Evolutionary conservation across 2,329 filamentous ascomycete species (phyloP).

Genomic region (Talaromyces marneffei): DNA sequence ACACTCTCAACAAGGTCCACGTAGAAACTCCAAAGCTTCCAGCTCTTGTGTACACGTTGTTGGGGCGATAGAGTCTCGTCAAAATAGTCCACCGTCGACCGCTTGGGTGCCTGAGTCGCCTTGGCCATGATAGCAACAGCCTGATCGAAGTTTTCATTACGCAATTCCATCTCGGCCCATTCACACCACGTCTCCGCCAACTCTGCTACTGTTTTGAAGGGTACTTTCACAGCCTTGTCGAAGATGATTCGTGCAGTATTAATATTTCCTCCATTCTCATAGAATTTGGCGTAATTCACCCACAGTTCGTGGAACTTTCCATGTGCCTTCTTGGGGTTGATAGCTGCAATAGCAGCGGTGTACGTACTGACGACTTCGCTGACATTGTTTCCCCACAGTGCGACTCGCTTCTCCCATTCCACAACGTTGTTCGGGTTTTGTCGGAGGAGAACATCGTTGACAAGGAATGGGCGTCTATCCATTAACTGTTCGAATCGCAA

Average conservation of each 20-base stretch:
- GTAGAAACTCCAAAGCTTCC: conserved; percentile 99
- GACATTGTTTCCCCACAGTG: conserved; percentile 90
- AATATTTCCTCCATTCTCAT: conserved; percentile 80
- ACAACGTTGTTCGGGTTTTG: conserved; percentile 95
- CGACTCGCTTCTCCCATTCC: conserved; percentile 97
- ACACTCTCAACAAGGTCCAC: conserved; percentile 96
- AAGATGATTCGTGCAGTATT: conserved; percentile 84
- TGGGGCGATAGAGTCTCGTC: conserved; percentile 91
- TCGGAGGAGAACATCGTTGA: conserved; percentile 90
- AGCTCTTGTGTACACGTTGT: conserved; percentile 96
- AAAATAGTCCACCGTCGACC: conserved; percentile 98
- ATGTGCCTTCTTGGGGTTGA: conserved; percentile 88
- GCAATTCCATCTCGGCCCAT: conserved; percentile 97
- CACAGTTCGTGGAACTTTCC: conserved; percentile 93
- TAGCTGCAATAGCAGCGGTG: conserved; percentile 84
- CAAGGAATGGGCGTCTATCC: conserved; percentile 89
- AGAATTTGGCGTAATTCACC: conserved; percentile 96
- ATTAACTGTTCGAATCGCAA: conserved; percentile 97
- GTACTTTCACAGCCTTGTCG: conserved; percentile 96
- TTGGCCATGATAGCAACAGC: conserved; percentile 96
- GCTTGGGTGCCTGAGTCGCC: conserved; percentile 91
- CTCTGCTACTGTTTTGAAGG: conserved; percentile 95
- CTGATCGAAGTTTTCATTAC: conserved; percentile 91
- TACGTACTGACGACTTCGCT: conserved; percentile 89
- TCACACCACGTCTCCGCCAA: conserved; percentile 98